Conservation (phyloP, 129 eudicot species). For the Flaveria sonorensis region DNA sequence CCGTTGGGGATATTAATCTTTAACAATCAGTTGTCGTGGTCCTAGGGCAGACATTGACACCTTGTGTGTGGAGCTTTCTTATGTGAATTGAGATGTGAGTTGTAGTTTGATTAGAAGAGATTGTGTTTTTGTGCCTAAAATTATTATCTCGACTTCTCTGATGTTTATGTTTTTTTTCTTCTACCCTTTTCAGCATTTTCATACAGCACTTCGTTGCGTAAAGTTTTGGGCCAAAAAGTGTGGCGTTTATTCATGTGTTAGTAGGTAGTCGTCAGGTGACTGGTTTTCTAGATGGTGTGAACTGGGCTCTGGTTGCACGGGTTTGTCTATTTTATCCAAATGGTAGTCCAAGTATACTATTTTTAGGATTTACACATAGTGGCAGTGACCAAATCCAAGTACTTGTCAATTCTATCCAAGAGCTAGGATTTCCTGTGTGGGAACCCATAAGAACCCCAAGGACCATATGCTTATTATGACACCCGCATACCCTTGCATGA, state of each 20-base stretch:
- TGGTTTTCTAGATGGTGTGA: conserved; percentile 96
- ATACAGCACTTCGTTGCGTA: conserved; percentile 78
- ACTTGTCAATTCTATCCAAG: conserved; percentile 79
- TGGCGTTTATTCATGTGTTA: conserved; percentile 93
- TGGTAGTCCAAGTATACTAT: conserved; percentile 89
- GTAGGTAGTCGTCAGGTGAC: conserved; percentile 83
- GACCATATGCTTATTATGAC: conserved; percentile 96
- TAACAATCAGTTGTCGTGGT: conserved; percentile 39
- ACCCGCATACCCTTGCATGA: conserved; percentile 98
- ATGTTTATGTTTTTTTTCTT: not conserved
- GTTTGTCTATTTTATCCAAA: conserved; percentile 88
- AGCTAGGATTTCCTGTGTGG: conserved; percentile 85
- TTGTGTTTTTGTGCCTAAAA: conserved; percentile 2
- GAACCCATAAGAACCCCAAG: conserved; percentile 87
- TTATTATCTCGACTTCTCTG: conserved; percentile 25
- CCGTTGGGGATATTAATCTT: not conserved
- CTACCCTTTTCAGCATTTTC: conserved; percentile 56
- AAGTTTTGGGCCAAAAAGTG: conserved; percentile 94
- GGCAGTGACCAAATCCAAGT: too few species aligned
- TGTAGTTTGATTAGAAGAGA: not conserved
- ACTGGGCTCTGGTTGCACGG: conserved; percentile 96
- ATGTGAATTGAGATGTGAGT: conserved; percentile 86
- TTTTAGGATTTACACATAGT: conserved; percentile 83
- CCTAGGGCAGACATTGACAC: conserved; percentile 98
- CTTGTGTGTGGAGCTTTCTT: conserved; percentile 83